Evolutionary conservation across 1,284 basidiomycete genomes (phyloP), one percentile per base, ranked within the genome.

Genomic region (Pisolithus thermaeus): DNA sequence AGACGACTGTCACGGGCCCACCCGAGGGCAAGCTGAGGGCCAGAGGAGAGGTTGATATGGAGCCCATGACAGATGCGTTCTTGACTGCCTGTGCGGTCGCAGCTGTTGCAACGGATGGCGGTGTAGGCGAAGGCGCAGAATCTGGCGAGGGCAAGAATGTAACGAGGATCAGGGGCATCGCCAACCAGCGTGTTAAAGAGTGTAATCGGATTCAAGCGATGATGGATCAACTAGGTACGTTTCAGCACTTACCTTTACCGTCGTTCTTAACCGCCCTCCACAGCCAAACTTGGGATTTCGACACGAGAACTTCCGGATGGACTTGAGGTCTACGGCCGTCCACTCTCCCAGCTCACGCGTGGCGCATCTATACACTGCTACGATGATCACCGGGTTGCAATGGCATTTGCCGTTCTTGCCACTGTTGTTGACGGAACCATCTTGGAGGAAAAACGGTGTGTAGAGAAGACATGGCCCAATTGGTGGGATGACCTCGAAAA

Each of bases 51-150:
- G 84, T 98, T 23, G 94, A 99, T 67, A 99, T 99, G 97, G 94
- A 97, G 71, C 85, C 89, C n/a, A 99, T 99, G 96, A 99, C 97
- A 9, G 96, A 99, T 67, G 96, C 95, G 6, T 99, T 99, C 77
- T 80, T 99, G 69, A 98, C 95, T 1, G 96, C 96, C 1, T 88
- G 84, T 7, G 93, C 89, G 2, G 74, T 99, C 16, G 92, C 93
- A 47, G 95, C 96, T 50, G 90, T 96, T 22, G 92, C 92, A 0
- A 58, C 74, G 7, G 59, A 64, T 25, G 69, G 63, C 7, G 64
- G 73, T 8, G 56, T 65, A 36, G 62, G 75, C 1, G 41, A 44
- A 32, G 70, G 49, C 49, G 58, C 6, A 42, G 54, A 20, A 49
- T 56, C 4, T 57, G 69, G 63, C 47, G 68, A 59, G 23, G 54